A percentile compares a stretch with the other conserved stretches of the same genome.
These are phyloP conservation scores for Heliocybe sulcata DNA, from an alignment of 1,284 basidiomycete genomes.

Conservation along the genomic window DNA sequence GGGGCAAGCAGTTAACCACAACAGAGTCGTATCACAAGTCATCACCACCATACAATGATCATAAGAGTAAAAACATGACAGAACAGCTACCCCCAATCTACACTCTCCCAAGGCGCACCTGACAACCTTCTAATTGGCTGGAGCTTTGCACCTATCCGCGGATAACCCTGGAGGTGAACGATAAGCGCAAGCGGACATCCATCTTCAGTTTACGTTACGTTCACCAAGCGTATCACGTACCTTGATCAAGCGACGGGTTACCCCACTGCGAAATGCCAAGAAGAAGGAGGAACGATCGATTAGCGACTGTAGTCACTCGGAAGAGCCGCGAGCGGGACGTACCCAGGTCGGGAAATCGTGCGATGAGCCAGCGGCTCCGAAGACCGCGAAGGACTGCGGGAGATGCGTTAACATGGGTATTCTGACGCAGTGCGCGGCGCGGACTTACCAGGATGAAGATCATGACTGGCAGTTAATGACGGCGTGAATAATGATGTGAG, in stretches of 20 bases:
- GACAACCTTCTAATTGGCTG: not conserved
- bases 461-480: constrained; percentile 6
- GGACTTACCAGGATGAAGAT: constrained; percentile 32
- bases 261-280: not conserved
- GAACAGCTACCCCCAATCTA: too few relatives aligned
- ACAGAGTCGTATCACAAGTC: too few relatives aligned
- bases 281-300: not conserved
- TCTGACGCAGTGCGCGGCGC: constrained; percentile 49
- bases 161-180: not conserved
- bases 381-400: constrained; percentile 51
- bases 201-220: not conserved
- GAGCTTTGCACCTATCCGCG: not conserved
- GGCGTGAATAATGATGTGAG: not conserved
- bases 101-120: too few relatives aligned
- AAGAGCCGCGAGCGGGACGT: not conserved
- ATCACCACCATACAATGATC: too few relatives aligned
- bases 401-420: not conserved
- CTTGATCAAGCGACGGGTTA: constrained; percentile 1
- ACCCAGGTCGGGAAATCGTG: constrained; percentile 37
- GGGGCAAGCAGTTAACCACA: too few relatives aligned
- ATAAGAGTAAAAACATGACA: too few relatives aligned
- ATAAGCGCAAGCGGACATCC: not conserved
- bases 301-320: too few relatives aligned
- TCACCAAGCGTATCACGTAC: not conserved
- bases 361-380: constrained; percentile 44